Evolutionary conservation across 2,329 filamentous ascomycete species (phyloP).

Genomic region (Ambrosiella beaveri): DNA sequence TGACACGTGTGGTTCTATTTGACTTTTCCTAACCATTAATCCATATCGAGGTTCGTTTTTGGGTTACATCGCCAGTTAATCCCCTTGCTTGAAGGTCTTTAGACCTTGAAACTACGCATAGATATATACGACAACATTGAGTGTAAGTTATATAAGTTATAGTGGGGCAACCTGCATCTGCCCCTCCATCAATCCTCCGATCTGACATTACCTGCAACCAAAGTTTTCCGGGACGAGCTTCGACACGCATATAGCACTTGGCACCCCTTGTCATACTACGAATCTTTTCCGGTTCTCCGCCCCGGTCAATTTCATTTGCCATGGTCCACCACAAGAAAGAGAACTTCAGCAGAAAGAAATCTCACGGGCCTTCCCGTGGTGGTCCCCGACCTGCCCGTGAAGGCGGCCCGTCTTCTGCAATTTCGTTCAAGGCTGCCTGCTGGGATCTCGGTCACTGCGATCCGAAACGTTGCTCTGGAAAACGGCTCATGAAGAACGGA

Average conservation of each 20-base stretch:
- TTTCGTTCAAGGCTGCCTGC: constrained; percentile 75
- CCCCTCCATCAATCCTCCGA: constrained; percentile 8
- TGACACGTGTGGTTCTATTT: background rate
- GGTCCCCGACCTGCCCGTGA: constrained; percentile 27
- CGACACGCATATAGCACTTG: background rate
- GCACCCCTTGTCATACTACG: background rate
- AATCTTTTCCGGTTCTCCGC: background rate
- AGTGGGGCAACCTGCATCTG: constrained; percentile 10
- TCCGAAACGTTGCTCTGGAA: constrained; percentile 88
- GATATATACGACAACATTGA: background rate
- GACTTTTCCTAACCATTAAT: no score
- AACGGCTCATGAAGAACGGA: constrained; percentile 79
- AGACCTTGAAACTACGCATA: background rate
- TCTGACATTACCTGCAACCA: background rate
- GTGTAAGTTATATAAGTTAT: background rate
- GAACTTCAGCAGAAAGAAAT: constrained; percentile 58
- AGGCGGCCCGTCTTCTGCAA: constrained; percentile 24
- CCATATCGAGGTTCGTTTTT: no score
- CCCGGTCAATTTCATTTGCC: background rate
- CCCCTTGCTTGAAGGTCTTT: no score
- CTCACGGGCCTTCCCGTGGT: constrained; percentile 35
- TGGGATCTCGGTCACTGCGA: constrained; percentile 98
- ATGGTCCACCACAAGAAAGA: constrained; percentile 99
- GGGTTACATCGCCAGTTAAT: no score
- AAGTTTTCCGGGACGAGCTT: background rate